Base-by-base conservation (phyloP, 192 early-diverging fungal species). In the Entophlyctis luteolus region DNA sequence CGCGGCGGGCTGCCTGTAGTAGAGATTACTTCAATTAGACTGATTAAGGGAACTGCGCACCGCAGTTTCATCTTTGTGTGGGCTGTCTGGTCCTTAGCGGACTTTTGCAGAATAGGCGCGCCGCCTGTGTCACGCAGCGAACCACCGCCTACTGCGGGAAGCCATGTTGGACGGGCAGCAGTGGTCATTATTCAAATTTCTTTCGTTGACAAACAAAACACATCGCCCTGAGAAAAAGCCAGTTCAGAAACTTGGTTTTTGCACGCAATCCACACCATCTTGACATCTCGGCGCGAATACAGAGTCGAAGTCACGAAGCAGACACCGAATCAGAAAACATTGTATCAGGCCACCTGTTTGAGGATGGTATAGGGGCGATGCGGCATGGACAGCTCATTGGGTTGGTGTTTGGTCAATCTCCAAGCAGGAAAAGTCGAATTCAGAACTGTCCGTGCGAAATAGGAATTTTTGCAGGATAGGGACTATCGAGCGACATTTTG, bases 101-200 rank as follows among this genome's bases (percentile, higher is more conserved):
- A 58, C 12, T 57, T 36, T 28, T 70, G 52, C 59, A 59, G 47
- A 14, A 59, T 53, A 0, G 79, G 82, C 20, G 77, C 80, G 23
- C 55, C 57, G 39, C 70, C 63, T 4, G 70, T 80, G 63, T 85
- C 83, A 32, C 79, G 59, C 8, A 83, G 72, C 6, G 67, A 49
- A 46, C 73, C 58, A 12, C 83, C 83, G 25, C 83, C 83, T 12
- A 79, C 65, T 18, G 83, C 83, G 8, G 83, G 81, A 32, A 76
- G 60, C 75, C 78, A 84, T 14, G 79, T 81, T 47, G 82, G 82
- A 39, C 63, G 63, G 22, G 63, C 63, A 6, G 63, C 63, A 5
- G 63, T 66, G 12, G 63, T 66, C 63, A 66, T 66, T 18, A 46
- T 60, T 52, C 49, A 8, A 23, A 52, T 25, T 16, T 20, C 27